Conservation (phyloP, 2,329 filamentous ascomycete genomes). For the Epicoccum nigrum region DNA sequence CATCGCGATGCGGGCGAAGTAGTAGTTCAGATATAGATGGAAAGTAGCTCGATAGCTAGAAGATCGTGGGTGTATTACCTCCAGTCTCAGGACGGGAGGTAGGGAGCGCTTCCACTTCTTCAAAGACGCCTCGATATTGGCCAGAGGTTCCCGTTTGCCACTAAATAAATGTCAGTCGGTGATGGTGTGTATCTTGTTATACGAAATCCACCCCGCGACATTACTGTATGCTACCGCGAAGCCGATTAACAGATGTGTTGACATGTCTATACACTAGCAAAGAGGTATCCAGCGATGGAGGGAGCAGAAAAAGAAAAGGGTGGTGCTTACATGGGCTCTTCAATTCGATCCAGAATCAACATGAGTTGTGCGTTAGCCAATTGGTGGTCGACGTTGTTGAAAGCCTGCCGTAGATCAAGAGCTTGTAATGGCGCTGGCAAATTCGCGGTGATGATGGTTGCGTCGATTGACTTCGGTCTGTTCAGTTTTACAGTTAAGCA, state of each 20-base stretch:
- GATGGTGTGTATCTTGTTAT: no score
- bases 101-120: slow-evolving; percentile 9
- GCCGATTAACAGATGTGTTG: no score
- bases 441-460: background rate
- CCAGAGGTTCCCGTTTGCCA: no score
- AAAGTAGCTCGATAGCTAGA: slow-evolving; percentile 11
- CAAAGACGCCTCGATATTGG: background rate
- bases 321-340: background rate
- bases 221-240: no score
- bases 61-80: background rate
- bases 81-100: background rate
- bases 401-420: slow-evolving; percentile 4
- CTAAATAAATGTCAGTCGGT: no score
- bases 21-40: slow-evolving; percentile 8
- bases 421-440: background rate
- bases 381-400: slow-evolving; percentile 8
- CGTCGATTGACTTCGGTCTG: slow-evolving; percentile 1
- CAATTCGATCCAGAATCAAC: slow-evolving; percentile 6
- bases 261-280: no score
- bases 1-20: slow-evolving; percentile 7
- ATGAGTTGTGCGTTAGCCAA: slow-evolving; percentile 8
- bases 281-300: background rate
- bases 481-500: slow-evolving; percentile 7
- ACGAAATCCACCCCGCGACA: no score
- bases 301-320: background rate